A percentile compares a stretch with the other conserved stretches of the same genome.
Evolutionary conservation across 2,329 filamentous ascomycete species (phyloP).

Genomic region (Phoma sp.): DNA sequence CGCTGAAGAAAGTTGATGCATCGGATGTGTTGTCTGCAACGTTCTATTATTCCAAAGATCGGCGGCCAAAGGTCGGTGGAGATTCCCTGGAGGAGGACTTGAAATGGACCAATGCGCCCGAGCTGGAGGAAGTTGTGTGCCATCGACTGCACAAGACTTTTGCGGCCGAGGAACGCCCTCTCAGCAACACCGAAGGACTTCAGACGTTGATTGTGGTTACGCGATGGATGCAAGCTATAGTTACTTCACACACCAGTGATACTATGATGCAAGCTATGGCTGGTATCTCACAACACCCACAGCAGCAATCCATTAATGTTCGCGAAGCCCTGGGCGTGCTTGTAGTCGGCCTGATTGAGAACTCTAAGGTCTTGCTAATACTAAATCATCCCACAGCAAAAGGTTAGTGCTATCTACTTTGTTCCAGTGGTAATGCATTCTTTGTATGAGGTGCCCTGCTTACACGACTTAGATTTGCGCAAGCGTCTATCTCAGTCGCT

Average conservation of each 20-base stretch:
- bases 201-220: constrained; percentile 39
- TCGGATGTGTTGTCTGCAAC: constrained; percentile 42
- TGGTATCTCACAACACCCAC: constrained; percentile 56
- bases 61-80: constrained; percentile 31
- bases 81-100: constrained; percentile 28
- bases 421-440: not conserved
- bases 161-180: constrained; percentile 40
- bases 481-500: constrained; percentile 42
- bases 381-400: constrained; percentile 61
- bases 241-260: constrained; percentile 48
- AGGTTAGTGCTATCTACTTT: constrained; percentile 47
- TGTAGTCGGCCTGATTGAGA: constrained; percentile 67
- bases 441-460: constrained; percentile 6
- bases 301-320: constrained; percentile 64
- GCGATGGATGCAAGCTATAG: constrained; percentile 49
- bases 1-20: constrained; percentile 41
- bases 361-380: constrained; percentile 60
- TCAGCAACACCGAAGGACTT: constrained; percentile 38
- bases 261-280: constrained; percentile 48
- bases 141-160: constrained; percentile 46
- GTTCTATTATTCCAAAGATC: constrained; percentile 45
- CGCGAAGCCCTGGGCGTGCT: constrained; percentile 69
- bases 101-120: constrained; percentile 42
- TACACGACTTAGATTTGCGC: constrained; percentile 33
- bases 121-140: constrained; percentile 48